phyloP scores from a whole-genome alignment of 1,284 basidiomycete species.

The Naganishia sp. region DNA sequence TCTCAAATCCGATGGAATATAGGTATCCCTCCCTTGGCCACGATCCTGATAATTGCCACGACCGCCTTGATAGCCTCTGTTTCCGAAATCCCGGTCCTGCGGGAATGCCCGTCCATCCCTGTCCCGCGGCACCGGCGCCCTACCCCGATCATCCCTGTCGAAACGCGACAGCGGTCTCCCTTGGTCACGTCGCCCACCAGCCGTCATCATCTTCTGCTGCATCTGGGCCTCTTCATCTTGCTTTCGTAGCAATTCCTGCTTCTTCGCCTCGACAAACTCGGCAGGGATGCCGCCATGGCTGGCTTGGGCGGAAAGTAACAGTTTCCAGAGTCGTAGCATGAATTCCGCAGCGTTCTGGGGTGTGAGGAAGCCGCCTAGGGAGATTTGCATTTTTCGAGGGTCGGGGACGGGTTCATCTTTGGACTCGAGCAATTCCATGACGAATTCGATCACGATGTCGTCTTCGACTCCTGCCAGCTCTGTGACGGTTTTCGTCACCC shows the following conservation, averaged over 20 bases:
- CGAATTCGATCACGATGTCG: conserved; percentile 95
- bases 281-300: conserved; percentile 86
- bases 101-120: conserved; percentile 46
- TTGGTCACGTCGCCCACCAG: conserved; percentile 49
- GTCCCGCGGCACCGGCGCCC: conserved; percentile 52
- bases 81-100: conserved; percentile 36
- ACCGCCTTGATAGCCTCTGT: conserved; percentile 57
- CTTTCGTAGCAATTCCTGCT: conserved; percentile 82
- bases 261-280: conserved; percentile 94
- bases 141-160: conserved; percentile 55
- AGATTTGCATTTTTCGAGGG: conserved; percentile 92
- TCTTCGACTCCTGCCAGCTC: conserved; percentile 92
- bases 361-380: conserved; percentile 81
- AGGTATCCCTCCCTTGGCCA: conserved; percentile 32
- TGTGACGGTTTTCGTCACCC: conserved; percentile 88
- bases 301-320: conserved; percentile 85
- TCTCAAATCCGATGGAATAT: conserved; percentile 14
- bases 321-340: conserved; percentile 84
- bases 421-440: conserved; percentile 88
- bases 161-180: conserved; percentile 20
- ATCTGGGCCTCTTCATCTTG: conserved; percentile 66
- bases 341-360: conserved; percentile 70
- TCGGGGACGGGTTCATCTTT: conserved; percentile 83
- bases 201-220: conserved; percentile 65
- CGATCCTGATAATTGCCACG: conserved; percentile 55